A percentile compares a stretch with the other conserved stretches of the same genome.
Evolutionary conservation across 148 eudicot genomes (phyloP).

Genomic region (Talinum fruticosum): DNA sequence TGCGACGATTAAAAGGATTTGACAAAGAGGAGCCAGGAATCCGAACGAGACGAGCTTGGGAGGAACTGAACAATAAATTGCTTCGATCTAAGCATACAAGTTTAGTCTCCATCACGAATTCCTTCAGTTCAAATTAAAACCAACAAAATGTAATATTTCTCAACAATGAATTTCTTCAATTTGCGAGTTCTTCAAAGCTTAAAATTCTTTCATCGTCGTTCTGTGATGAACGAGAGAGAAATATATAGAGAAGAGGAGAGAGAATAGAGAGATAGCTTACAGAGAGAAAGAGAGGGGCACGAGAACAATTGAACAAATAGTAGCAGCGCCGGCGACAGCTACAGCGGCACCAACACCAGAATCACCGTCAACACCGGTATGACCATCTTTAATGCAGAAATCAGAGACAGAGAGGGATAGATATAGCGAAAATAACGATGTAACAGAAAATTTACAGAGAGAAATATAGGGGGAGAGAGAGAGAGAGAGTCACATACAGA

Average conservation of each 20-base stretch:
- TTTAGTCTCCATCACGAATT: conserved; percentile 34
- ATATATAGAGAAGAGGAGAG: too few species aligned
- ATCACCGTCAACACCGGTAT: too few species aligned
- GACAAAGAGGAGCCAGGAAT: neutral
- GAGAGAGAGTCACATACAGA: neutral
- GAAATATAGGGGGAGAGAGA: neutral
- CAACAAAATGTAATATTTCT: neutral
- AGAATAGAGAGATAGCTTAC: neutral
- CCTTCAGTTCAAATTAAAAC: conserved; percentile 19
- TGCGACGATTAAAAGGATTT: conserved; percentile 11
- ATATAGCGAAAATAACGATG: too few species aligned
- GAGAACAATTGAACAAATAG: too few species aligned
- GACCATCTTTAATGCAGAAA: too few species aligned
- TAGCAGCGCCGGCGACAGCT: too few species aligned
- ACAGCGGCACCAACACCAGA: too few species aligned
- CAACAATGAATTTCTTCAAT: conserved; percentile 6
- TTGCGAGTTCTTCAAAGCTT: neutral
- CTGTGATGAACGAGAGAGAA: too few species aligned
- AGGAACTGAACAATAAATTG: conserved; percentile 2
- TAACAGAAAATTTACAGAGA: too few species aligned
- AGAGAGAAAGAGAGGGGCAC: too few species aligned
- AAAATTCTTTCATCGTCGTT: neutral
- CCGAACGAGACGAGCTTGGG: neutral
- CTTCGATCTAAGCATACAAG: conserved; percentile 31
- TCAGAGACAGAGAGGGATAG: too few species aligned